Conservation (phyloP, 306 rosid species). For the Prunus davidiana region DNA sequence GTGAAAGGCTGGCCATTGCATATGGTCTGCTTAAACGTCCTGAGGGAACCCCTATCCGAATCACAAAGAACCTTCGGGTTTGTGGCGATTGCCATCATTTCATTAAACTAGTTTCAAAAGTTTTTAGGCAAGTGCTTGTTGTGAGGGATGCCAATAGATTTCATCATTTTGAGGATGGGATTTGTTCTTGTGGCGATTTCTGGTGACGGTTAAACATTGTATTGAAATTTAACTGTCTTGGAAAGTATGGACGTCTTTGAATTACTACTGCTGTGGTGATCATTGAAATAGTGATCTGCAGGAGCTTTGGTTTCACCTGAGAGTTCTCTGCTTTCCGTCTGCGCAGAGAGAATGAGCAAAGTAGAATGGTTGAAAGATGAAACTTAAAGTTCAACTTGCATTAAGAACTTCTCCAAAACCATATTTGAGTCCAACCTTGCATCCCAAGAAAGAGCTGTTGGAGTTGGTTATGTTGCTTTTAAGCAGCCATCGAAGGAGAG, state of each 20-base stretch:
- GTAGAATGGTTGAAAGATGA: not conserved
- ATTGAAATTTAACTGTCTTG: not conserved
- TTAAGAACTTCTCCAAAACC: not conserved
- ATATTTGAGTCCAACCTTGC: not conserved
- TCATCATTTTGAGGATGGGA: conserved; percentile 62
- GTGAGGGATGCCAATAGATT: conserved; percentile 79
- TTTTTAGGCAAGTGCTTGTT: conserved; percentile 45
- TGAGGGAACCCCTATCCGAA: conserved; percentile 44
- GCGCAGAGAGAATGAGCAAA: not conserved
- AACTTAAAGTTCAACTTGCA: not conserved
- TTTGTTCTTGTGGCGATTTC: conserved; percentile 73
- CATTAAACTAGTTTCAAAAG: conserved; percentile 57
- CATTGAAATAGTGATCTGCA: not conserved
- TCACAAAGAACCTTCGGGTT: conserved; percentile 64
- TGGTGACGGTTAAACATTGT: conserved; percentile 41
- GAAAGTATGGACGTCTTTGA: not conserved
- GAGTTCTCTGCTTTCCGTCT: no score
- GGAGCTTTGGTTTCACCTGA: not conserved
- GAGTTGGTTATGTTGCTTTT: not conserved
- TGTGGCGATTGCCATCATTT: conserved; percentile 71
- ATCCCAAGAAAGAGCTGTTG: not conserved
- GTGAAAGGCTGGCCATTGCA: conserved; percentile 75
- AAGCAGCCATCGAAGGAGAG: not conserved
- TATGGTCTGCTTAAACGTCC: conserved; percentile 54
- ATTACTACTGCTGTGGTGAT: not conserved